These are phyloP conservation scores for Botrytis hyacinthi DNA, from an alignment of 2,329 filamentous ascomycete species.

Conservation along the genomic window DNA sequence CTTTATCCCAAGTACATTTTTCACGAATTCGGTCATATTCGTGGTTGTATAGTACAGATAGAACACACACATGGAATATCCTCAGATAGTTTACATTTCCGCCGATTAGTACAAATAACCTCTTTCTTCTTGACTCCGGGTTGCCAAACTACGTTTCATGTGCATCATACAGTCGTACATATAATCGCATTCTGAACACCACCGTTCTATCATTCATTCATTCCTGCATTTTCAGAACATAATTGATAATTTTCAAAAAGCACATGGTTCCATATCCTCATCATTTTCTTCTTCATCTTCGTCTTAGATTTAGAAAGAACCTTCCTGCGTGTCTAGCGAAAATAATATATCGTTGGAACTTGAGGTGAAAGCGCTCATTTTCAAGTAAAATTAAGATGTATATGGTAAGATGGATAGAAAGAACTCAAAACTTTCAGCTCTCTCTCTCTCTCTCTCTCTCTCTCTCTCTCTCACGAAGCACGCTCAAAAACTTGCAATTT, in stretches of 20 bases:
- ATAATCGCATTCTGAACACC: neutral
- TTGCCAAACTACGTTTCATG: neutral
- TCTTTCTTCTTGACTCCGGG: neutral
- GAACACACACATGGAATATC: neutral
- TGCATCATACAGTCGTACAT: neutral
- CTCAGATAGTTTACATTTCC: neutral
- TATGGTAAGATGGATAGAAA: neutral
- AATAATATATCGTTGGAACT: neutral
- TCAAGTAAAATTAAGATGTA: neutral
- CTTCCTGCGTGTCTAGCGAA: neutral
- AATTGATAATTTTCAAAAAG: neutral
- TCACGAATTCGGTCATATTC: neutral
- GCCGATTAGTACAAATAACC: neutral
- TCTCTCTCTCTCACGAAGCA: neutral
- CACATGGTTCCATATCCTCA: rapidly evolving
- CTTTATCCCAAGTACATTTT: neutral
- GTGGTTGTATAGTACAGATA: neutral
- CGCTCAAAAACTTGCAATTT: rapidly evolving
- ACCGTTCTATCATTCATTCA: neutral
- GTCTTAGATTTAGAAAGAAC: neutral
- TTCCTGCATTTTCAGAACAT: neutral
- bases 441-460: too few species aligned
- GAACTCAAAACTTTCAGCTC: neutral
- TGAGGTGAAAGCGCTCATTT: neutral
- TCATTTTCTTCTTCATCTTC: neutral